Evolutionary conservation across 495 filamentous ascomycete species (phyloP).

Genomic region (Penicillium crystallinum): DNA sequence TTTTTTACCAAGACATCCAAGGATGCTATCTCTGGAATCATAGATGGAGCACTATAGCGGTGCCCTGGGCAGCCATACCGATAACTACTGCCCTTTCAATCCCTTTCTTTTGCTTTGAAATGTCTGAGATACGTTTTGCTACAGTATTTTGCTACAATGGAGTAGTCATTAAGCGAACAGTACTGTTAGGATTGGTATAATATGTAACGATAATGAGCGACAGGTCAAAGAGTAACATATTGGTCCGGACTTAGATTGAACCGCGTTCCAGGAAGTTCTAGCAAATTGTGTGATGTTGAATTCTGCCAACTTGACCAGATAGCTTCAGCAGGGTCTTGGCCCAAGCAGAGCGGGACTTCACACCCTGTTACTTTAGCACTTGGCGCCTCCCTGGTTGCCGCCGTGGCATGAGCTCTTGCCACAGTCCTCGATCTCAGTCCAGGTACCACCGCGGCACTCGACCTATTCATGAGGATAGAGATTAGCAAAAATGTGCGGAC

Average conservation of each 20-base stretch:
- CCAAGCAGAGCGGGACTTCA: not conserved
- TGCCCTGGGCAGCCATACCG: no score
- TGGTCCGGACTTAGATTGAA: not conserved
- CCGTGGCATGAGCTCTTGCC: constrained; percentile 3
- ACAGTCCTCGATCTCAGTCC: constrained; percentile 13
- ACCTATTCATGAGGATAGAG: constrained; percentile 8
- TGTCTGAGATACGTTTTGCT: no score
- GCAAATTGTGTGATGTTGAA: constrained; percentile 1
- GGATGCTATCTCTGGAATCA: no score
- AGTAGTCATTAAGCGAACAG: not conserved
- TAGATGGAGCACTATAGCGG: no score
- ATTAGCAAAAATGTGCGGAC: constrained; percentile 5
- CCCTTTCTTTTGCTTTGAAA: no score
- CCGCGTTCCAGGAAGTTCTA: not conserved
- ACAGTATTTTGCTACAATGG: no score
- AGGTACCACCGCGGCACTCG: constrained; percentile 6
- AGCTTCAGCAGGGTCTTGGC: not conserved
- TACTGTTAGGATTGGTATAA: not conserved
- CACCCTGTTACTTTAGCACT: not conserved
- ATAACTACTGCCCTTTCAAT: no score
- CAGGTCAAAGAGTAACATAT: not conserved
- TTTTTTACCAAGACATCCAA: no score
- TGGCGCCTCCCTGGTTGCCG: constrained; percentile 8
- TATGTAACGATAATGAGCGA: not conserved
- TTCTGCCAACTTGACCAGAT: not conserved